Percentiles rank a stretch among this genome's conserved stretches.
Evolutionary conservation across 805 yeast species (phyloP).

Genomic region (Yamadazyma takamatsuzukensis): DNA sequence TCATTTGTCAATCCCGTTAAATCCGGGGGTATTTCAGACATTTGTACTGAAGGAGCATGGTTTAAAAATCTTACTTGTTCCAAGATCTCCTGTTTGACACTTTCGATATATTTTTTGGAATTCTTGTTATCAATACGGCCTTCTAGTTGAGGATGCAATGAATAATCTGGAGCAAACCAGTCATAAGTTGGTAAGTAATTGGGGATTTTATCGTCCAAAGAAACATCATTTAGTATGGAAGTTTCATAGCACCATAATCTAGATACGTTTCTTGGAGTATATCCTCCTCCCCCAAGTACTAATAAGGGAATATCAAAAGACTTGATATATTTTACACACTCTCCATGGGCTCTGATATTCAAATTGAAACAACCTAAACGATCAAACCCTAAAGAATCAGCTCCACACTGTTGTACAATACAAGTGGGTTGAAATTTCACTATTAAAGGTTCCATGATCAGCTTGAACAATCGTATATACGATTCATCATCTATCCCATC

Average conservation of each 20-base stretch:
- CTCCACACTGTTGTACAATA: slow-evolving; percentile 95
- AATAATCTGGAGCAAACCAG: slow-evolving; percentile 87
- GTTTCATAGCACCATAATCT: slow-evolving; percentile 97
- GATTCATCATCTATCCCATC: slow-evolving; percentile 96
- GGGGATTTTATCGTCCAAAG: slow-evolving; percentile 49
- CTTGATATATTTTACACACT: slow-evolving; percentile 86
- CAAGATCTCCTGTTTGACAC: slow-evolving; percentile 66
- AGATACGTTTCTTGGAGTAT: slow-evolving; percentile 92
- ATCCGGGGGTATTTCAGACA: slow-evolving; percentile 85
- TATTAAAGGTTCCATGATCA: slow-evolving; percentile 86
- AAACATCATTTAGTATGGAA: slow-evolving; percentile 64
- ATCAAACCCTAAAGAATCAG: slow-evolving; percentile 92
- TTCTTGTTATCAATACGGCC: slow-evolving; percentile 79
- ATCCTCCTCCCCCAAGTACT: slow-evolving; percentile 97
- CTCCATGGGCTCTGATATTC: slow-evolving; percentile 91
- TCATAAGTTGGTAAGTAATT: slow-evolving; percentile 69
- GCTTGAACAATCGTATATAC: slow-evolving; percentile 70
- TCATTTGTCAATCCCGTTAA: slow-evolving; percentile 41
- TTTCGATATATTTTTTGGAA: slow-evolving; percentile 76
- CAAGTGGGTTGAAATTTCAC: slow-evolving; percentile 90
- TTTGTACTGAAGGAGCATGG: slow-evolving; percentile 92
- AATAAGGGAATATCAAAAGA: slow-evolving; percentile 87
- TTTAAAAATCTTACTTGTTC: slow-evolving; percentile 79
- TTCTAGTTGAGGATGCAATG: slow-evolving; percentile 70
- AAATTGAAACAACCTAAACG: slow-evolving; percentile 91